These are phyloP conservation scores for Fraxinus platypoda DNA, from an alignment of 305 asterid genomes.

Conservation along the genomic window DNA sequence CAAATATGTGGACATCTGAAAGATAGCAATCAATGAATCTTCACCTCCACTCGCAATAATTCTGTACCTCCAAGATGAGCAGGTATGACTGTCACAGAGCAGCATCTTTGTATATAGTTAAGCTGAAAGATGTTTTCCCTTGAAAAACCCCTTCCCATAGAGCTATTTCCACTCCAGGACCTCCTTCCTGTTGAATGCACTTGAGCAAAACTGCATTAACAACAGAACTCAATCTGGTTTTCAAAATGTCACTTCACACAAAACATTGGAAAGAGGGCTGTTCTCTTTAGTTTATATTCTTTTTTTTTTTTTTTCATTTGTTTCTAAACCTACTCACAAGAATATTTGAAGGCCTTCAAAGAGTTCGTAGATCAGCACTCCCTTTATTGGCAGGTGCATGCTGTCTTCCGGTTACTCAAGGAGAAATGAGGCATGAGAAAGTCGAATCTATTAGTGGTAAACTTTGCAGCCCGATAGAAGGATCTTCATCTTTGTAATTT, in stretches of 20 bases:
- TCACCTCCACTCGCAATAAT: slow-evolving; percentile 92
- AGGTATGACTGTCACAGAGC: slow-evolving; percentile 66
- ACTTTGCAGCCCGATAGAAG: neutral
- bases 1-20: slow-evolving; percentile 91
- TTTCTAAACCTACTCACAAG: neutral
- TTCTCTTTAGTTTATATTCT: neutral
- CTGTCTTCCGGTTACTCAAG: neutral
- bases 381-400: neutral
- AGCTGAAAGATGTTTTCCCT: slow-evolving; percentile 61
- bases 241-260: neutral
- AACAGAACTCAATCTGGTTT: neutral
- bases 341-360: neutral
- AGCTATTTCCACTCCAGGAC: neutral
- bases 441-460: neutral
- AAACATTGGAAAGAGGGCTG: neutral
- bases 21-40: slow-evolving; percentile 72
- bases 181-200: neutral
- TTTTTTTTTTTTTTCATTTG: neutral
- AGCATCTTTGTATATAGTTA: neutral
- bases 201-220: neutral
- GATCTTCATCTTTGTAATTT: neutral
- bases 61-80: slow-evolving; percentile 87
- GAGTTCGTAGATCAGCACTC: neutral
- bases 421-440: neutral
- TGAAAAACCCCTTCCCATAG: slow-evolving; percentile 13